Percentiles rank a stretch among this genome's conserved stretches.
These are phyloP conservation scores for Fusarium papillatum DNA, from an alignment of 2,329 filamentous ascomycete species.

Conservation along the genomic window DNA sequence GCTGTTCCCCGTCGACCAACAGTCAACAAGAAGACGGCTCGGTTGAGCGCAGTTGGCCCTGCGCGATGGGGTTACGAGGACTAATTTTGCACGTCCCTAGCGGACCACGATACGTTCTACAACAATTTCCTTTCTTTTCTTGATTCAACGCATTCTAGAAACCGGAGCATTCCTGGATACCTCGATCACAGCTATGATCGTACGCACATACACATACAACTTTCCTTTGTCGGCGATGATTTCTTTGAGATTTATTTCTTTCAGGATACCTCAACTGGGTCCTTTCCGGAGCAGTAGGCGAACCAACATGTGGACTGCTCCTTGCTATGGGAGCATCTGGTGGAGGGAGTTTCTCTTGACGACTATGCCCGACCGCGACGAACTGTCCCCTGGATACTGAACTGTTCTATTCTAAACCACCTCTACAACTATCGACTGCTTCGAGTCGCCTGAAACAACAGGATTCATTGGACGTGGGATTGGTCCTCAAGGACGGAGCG, in stretches of 20 bases:
- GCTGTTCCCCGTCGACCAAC: slow-evolving; percentile 40
- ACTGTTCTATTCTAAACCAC: slow-evolving; percentile 28
- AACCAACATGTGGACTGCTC: slow-evolving; percentile 3
- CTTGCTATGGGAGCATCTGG: slow-evolving; percentile 17
- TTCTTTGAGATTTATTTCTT: slow-evolving; percentile 18
- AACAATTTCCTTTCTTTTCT: slow-evolving; percentile 16
- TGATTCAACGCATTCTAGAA: slow-evolving; percentile 27
- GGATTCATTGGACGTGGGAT: slow-evolving; percentile 14
- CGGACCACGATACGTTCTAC: slow-evolving; percentile 28
- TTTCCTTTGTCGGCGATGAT: slow-evolving; percentile 45
- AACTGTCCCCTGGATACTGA: slow-evolving; percentile 19
- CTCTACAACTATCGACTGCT: slow-evolving; percentile 26
- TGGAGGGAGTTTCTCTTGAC: slow-evolving; percentile 21
- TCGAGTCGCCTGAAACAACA: slow-evolving; percentile 15
- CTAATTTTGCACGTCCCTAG: slow-evolving; percentile 14
- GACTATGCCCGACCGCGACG: slow-evolving; percentile 18
- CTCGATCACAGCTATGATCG: slow-evolving; percentile 36
- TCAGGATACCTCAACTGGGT: slow-evolving; percentile 21
- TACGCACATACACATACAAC: slow-evolving; percentile 25
- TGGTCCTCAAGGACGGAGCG: slow-evolving; percentile 11
- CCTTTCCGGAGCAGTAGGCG: slow-evolving; percentile 24
- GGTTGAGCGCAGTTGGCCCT: slow-evolving; percentile 51
- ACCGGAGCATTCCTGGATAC: slow-evolving; percentile 38
- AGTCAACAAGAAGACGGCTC: slow-evolving; percentile 55
- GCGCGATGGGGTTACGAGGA: slow-evolving; percentile 41